A percentile compares a stretch with the other conserved stretches of the same genome.
These are phyloP conservation scores for Acrocalymma vagum DNA, from an alignment of 2,329 filamentous ascomycete genomes.

Conservation along the genomic window DNA sequence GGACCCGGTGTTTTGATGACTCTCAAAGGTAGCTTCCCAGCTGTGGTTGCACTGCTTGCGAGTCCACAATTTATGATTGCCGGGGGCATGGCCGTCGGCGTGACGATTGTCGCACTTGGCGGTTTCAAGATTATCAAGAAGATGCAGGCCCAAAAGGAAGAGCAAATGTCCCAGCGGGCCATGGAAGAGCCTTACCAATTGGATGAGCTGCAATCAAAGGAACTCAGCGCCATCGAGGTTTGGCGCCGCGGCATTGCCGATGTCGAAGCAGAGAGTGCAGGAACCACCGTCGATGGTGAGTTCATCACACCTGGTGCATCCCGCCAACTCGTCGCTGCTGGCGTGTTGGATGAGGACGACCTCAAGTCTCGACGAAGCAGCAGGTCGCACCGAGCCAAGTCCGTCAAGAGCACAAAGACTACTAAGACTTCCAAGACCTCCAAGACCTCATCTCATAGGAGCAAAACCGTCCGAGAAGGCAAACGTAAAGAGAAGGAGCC, in stretches of 20 bases:
- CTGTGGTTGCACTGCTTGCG: conserved; percentile 84
- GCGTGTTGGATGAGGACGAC: conserved; percentile 57
- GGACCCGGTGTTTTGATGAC: conserved; percentile 79
- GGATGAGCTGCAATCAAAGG: conserved; percentile 66
- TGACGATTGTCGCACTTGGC: conserved; percentile 95
- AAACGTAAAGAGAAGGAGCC: conserved; percentile 53
- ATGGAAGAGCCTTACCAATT: conserved; percentile 46
- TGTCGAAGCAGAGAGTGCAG: conserved; percentile 60
- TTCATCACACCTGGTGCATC: conserved; percentile 69
- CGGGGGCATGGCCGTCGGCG: conserved; percentile 84
- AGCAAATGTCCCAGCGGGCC: conserved; percentile 27
- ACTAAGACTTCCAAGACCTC: conserved; percentile 33
- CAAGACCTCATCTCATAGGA: conserved; percentile 25
- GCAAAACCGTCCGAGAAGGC: conserved; percentile 35
- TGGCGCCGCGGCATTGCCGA: conserved; percentile 73
- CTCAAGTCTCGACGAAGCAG: conserved; percentile 49
- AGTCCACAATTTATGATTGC: conserved; percentile 96
- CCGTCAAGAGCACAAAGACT: conserved; percentile 34
- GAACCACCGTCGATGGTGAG: conserved; percentile 71
- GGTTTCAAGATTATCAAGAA: conserved; percentile 98
- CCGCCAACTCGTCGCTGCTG: conserved; percentile 53
- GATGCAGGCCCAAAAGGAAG: conserved; percentile 63
- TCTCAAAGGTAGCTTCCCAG: conserved; percentile 83
- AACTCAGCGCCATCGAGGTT: conserved; percentile 66
- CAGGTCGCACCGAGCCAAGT: conserved; percentile 36